Evolutionary conservation across 805 yeast species (phyloP), one percentile per base, ranked within the genome.

Genomic region (Cyberlindnera amylophila): DNA sequence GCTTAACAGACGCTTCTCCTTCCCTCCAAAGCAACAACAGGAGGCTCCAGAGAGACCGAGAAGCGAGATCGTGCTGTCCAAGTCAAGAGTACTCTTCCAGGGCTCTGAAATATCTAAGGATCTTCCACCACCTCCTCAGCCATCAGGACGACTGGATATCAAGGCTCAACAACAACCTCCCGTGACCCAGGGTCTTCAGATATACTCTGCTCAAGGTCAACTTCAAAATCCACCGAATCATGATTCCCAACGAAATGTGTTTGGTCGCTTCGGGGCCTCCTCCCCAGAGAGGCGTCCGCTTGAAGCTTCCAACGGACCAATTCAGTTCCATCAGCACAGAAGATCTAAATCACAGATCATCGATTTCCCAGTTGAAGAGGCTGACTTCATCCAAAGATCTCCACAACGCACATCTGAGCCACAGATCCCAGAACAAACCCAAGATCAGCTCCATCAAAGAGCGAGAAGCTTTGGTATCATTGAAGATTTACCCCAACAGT

Each of bases 1-100:
- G n/a, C 40, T 58, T 21, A 55, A 58, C 39, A 48, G 42, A 37
- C 38, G 37, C 6, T 58, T 58, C 40, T 46, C 57, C 6, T 58
- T 57, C 44, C 62, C 62, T 10, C 51, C 53, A 35, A 33, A 44
- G 17, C 24, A 19, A 4, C 18, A 37, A 7, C 7, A 31, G 17
- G 3, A 16, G n/a, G 9, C 19, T 16, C 24, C 34, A 38, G 15
- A 33, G 21, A 14, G 7, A 24, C 15, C 9, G 23, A 16, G 23
- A 32, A 32, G n/a, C n/a, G 12, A 10, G 24, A 21, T 21, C 9
- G 6, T 19, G 13, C 13, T 6, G 14, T 16, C 23, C 23, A 27
- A n/a, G 5, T 9, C 18, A 5, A 19, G n/a, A 10, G 12, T 19
- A 5, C 11, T 6, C 32, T 14, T 14, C 19, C 32, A 30, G 11